Evolutionary conservation across 495 filamentous ascomycete species (phyloP).

Genomic region (Geoglossum glabrum): DNA sequence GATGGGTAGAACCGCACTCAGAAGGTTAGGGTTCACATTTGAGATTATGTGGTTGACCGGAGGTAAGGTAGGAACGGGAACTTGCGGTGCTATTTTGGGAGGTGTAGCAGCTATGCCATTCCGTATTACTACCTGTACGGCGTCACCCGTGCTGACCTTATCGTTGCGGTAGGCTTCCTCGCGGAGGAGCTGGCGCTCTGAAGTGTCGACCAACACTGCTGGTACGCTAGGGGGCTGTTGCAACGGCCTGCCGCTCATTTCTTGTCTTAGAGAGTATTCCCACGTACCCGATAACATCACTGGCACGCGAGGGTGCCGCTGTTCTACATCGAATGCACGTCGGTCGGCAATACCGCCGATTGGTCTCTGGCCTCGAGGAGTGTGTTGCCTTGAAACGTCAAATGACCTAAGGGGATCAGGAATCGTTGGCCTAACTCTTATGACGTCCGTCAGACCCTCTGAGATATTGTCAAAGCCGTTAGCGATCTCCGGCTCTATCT

Average conservation of each 20-base stretch:
- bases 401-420: not conserved
- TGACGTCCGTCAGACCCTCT: not conserved
- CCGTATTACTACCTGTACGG: not conserved
- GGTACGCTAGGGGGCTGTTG: not conserved
- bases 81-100: not conserved
- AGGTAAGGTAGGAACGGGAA: not conserved
- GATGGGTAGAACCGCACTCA: not conserved
- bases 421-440: not conserved
- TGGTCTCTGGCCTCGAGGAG: not conserved
- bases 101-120: not conserved
- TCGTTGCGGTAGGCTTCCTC: slow-evolving; percentile 11
- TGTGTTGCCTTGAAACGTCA: not conserved
- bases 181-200: not conserved
- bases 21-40: not conserved
- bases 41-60: not conserved
- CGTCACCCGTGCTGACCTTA: slow-evolving; percentile 3
- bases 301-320: not conserved
- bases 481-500: not conserved
- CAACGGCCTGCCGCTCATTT: not conserved
- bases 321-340: not conserved
- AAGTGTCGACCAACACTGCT: not conserved
- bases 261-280: not conserved
- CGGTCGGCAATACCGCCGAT: not conserved
- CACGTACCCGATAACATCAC: not conserved
- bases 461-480: not conserved